A percentile compares a stretch with the other conserved stretches of the same genome.
phyloP scores from a whole-genome alignment of 371 early-diverging fungal genomes.

The Lichtheimia corymbifera region DNA sequence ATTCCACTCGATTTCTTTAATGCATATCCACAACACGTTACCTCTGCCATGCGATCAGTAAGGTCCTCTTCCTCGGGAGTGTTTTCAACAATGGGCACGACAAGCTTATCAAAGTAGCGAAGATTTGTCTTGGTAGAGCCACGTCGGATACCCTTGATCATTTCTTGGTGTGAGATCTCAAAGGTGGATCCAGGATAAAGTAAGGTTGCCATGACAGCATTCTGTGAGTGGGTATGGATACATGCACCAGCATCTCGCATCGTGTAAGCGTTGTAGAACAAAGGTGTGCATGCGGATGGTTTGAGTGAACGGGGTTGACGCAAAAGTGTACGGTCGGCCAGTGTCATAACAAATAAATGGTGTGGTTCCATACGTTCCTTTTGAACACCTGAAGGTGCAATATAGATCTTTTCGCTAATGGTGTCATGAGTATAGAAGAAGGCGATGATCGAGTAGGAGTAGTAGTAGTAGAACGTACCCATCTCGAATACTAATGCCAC shows the following conservation, averaged over 20 bases:
- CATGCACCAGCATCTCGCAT: slow-evolving; percentile 92
- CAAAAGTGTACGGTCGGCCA: slow-evolving; percentile 61
- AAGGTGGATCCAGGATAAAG: slow-evolving; percentile 71
- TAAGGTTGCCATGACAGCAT: slow-evolving; percentile 93
- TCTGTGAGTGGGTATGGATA: slow-evolving; percentile 95
- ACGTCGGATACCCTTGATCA: slow-evolving; percentile 96
- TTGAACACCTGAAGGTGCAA: slow-evolving; percentile 95
- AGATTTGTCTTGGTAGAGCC: slow-evolving; percentile 68
- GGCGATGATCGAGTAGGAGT: neutral
- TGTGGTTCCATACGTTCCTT: slow-evolving; percentile 89
- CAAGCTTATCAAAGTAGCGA: slow-evolving; percentile 81
- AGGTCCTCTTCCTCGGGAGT: slow-evolving; percentile 94
- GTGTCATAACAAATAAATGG: slow-evolving; percentile 84
- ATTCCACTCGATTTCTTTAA: no score
- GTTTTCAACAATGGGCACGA: slow-evolving; percentile 96
- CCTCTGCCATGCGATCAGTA: slow-evolving; percentile 87
- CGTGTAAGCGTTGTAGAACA: slow-evolving; percentile 91
- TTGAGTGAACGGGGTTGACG: slow-evolving; percentile 72
- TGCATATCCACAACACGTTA: slow-evolving; percentile 17
- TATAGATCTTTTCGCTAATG: slow-evolving; percentile 75
- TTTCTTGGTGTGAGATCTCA: slow-evolving; percentile 94
- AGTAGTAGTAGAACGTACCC: slow-evolving; percentile 60
- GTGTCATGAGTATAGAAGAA: slow-evolving; percentile 1
- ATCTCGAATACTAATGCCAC: slow-evolving; percentile 88
- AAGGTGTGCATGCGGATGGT: slow-evolving; percentile 92